A percentile compares a stretch with the other conserved stretches of the same genome.
These are phyloP conservation scores for Cyclospora cayetanensis DNA, from an alignment of 169 alveolate genomes.

Conservation along the genomic window DNA sequence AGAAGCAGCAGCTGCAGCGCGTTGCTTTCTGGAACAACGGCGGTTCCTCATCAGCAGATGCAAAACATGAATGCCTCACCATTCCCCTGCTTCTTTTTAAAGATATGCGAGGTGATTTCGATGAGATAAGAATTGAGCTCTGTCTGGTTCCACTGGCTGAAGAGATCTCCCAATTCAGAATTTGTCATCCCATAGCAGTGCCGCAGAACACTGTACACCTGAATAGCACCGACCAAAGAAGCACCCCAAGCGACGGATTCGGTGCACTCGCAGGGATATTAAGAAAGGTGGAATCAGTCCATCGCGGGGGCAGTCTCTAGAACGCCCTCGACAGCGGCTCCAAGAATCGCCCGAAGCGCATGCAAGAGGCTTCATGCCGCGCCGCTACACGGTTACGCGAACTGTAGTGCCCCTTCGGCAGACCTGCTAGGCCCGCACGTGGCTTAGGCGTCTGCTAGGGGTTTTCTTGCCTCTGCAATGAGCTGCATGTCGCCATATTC, in stretches of 20 bases:
- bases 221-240: too few relatives aligned
- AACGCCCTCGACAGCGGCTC: too few relatives aligned
- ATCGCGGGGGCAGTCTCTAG: too few relatives aligned
- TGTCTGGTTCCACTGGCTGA: slow-evolving; percentile 73
- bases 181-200: slow-evolving; percentile 2
- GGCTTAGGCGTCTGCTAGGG: too few relatives aligned
- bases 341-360: too few relatives aligned
- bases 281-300: too few relatives aligned
- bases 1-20: slow-evolving; percentile 26
- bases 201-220: slow-evolving; percentile 52
- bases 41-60: neutral
- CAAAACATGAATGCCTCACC: neutral
- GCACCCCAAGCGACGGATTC: too few relatives aligned
- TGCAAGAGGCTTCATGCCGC: too few relatives aligned
- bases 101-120: slow-evolving; percentile 81
- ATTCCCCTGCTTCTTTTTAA: slow-evolving; percentile 78
- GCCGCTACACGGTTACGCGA: too few relatives aligned
- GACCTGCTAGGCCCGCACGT: too few relatives aligned
- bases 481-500: slow-evolving; percentile 88
- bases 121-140: slow-evolving; percentile 80
- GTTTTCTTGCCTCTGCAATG: slow-evolving; percentile 78
- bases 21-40: neutral
- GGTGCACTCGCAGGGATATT: too few relatives aligned
- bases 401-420: too few relatives aligned
- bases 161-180: neutral